phyloP scores from a whole-genome alignment of 768 basidiomycete species.

The Cystofilobasidium bisporidii region DNA sequence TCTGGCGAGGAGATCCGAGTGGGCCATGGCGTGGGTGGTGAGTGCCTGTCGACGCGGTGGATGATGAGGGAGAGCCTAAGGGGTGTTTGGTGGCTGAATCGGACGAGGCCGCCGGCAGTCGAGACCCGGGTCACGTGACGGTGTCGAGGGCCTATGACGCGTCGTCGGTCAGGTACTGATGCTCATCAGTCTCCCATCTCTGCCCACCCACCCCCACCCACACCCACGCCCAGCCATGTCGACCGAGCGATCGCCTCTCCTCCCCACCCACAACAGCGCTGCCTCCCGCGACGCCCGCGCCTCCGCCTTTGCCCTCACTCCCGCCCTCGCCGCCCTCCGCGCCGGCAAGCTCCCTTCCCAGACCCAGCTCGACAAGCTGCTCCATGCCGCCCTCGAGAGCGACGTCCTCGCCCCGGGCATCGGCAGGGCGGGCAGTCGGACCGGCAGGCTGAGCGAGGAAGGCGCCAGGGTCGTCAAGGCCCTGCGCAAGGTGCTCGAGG shows the following conservation, averaged over 20 bases:
- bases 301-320: constrained; percentile 11
- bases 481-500: constrained; percentile 36
- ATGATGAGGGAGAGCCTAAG: too few species aligned
- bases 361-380: constrained; percentile 20
- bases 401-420: constrained; percentile 26
- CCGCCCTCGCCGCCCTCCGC: constrained; percentile 20
- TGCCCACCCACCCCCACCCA: not conserved
- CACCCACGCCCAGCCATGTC: constrained; percentile 13
- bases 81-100: too few species aligned
- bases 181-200: not conserved
- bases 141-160: too few species aligned
- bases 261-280: constrained; percentile 16
- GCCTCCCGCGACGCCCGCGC: not conserved
- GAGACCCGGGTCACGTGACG: too few species aligned
- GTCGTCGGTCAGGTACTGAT: too few species aligned
- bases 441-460: constrained; percentile 37
- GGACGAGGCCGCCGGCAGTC: too few species aligned
- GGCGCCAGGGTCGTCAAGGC: constrained; percentile 40
- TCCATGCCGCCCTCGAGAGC: constrained; percentile 17
- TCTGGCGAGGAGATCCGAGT: not conserved
- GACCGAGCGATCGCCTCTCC: constrained; percentile 22
- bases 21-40: too few species aligned
- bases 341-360: constrained; percentile 25
- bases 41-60: too few species aligned
- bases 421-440: constrained; percentile 28